Percentiles rank a stretch among this genome's conserved stretches.
phyloP scores from a whole-genome alignment of 2,329 filamentous ascomycete species.

The Neurospora sp. region DNA sequence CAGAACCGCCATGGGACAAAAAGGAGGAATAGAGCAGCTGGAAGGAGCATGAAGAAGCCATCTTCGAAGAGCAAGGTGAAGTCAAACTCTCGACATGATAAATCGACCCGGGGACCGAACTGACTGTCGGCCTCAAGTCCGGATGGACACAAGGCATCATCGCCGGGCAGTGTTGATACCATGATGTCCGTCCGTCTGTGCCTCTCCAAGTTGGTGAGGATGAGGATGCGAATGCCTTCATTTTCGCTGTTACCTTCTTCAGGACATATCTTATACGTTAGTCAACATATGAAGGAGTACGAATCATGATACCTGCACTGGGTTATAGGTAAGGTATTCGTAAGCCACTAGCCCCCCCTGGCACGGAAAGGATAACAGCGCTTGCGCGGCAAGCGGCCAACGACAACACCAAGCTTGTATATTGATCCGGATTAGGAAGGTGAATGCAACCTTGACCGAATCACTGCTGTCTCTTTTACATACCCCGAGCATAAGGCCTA shows the following conservation, averaged over 20 bases:
- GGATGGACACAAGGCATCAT: background rate
- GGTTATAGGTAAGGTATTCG: background rate
- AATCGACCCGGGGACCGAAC: conserved; percentile 10
- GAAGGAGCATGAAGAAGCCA: conserved; percentile 7
- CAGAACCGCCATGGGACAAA: conserved; percentile 3
- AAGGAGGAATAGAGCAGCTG: conserved; percentile 7
- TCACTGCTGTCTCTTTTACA: background rate
- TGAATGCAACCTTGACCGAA: background rate
- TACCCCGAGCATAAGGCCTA: background rate
- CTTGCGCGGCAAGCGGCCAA: background rate
- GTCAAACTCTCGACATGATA: conserved; percentile 11
- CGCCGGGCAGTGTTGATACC: background rate
- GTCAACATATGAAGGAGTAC: background rate
- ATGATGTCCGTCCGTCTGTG: background rate
- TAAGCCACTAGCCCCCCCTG: background rate
- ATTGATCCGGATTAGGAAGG: background rate
- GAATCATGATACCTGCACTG: background rate
- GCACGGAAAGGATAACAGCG: background rate
- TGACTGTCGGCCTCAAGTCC: conserved; percentile 5
- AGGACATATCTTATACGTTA: background rate
- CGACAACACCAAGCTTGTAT: background rate
- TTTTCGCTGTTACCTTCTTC: background rate
- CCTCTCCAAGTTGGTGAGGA: background rate
- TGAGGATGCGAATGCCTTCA: background rate
- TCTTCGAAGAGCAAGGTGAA: conserved; percentile 13